phyloP scores from a whole-genome alignment of 192 early-diverging fungal species.

The Umbelopsis sp. region DNA sequence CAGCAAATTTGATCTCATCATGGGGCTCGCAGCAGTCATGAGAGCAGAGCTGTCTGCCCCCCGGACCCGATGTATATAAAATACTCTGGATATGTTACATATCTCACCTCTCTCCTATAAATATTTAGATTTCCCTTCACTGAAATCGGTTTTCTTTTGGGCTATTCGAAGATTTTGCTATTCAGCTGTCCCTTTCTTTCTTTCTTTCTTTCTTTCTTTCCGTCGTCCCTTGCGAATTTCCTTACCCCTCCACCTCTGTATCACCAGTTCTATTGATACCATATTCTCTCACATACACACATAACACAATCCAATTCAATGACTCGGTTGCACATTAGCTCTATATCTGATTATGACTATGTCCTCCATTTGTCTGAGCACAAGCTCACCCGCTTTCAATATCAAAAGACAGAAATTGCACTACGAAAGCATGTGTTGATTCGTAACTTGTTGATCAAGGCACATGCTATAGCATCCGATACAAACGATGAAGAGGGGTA shows the following conservation, averaged over 20 bases:
- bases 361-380: constrained; percentile 10
- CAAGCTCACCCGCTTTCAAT: constrained; percentile 1
- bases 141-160: constrained; percentile 15
- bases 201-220: neutral
- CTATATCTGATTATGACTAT: constrained; percentile 13
- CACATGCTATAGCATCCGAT: neutral
- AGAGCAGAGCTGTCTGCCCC: neutral
- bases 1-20: constrained; percentile 14
- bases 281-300: neutral
- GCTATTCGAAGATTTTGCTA: neutral
- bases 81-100: constrained; percentile 7
- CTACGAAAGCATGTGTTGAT: neutral
- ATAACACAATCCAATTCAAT: neutral
- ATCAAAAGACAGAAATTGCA: neutral
- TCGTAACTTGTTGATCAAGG: constrained; percentile 12
- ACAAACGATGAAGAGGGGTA: constrained; percentile 1
- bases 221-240: neutral
- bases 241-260: neutral
- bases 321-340: neutral
- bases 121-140: constrained; percentile 1
- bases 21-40: constrained; percentile 9
- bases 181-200: neutral
- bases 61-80: constrained; percentile 12
- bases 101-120: neutral
- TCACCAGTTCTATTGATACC: neutral